Conservation (phyloP, 2,329 filamentous ascomycete genomes). For the Aspergillus jensenii region DNA sequence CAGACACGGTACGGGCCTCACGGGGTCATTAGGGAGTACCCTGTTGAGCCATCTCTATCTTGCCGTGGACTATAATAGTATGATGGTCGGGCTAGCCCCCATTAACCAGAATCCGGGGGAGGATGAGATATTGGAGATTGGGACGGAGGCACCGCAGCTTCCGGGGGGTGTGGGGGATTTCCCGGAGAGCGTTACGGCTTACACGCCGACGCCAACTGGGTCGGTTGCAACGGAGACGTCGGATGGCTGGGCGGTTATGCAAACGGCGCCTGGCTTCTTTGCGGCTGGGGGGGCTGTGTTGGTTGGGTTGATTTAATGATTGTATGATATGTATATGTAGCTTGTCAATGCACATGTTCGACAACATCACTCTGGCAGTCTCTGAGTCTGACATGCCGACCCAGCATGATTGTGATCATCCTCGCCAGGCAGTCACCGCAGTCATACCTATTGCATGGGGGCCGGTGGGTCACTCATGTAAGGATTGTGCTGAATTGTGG, state of each 20-base stretch:
- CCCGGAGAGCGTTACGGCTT: conserved; percentile 1
- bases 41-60: conserved; percentile 3
- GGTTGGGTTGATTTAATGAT: neutral
- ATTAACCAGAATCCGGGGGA: neutral
- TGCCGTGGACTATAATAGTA: conserved; percentile 5
- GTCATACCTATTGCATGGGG: too few species aligned
- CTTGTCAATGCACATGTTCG: too few species aligned
- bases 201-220: conserved; percentile 4
- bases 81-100: neutral
- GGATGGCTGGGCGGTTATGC: neutral
- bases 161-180: conserved; percentile 6
- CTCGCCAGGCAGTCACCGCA: too few species aligned
- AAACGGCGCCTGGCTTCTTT: neutral
- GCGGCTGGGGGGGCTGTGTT: neutral
- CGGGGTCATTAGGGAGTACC: neutral
- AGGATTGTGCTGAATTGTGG: too few species aligned
- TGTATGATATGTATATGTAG: too few species aligned
- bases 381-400: too few species aligned
- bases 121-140: conserved; percentile 5
- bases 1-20: neutral
- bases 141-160: neutral
- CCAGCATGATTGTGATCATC: too few species aligned
- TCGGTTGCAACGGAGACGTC: conserved; percentile 1
- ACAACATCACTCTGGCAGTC: too few species aligned
- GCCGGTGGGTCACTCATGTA: too few species aligned